phyloP scores from a whole-genome alignment of 2,329 filamentous ascomycete genomes.

The Macroventuria anomochaeta region DNA sequence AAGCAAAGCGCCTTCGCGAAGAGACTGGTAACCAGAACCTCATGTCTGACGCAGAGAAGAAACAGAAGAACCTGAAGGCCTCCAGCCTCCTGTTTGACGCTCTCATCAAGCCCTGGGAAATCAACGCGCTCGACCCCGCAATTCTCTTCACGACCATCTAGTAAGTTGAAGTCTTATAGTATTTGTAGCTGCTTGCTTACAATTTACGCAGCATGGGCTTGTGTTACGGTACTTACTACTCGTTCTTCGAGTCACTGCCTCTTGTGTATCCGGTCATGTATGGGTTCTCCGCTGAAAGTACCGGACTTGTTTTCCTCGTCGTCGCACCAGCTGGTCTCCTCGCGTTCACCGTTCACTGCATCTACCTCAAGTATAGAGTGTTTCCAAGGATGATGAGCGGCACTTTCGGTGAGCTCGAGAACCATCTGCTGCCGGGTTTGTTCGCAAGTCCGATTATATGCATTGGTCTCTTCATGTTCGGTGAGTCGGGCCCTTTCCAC shows the following conservation, averaged over 20 bases:
- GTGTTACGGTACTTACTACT: conserved; percentile 74
- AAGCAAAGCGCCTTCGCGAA: conserved; percentile 76
- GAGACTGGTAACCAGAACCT: conserved; percentile 69
- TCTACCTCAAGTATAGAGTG: conserved; percentile 79
- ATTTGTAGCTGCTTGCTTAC: neutral
- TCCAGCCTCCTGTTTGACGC: conserved; percentile 57
- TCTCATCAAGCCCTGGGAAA: conserved; percentile 77
- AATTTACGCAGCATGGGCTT: conserved; percentile 67
- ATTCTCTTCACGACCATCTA: conserved; percentile 82
- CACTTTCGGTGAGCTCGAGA: conserved; percentile 74
- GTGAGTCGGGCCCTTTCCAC: conserved; percentile 38
- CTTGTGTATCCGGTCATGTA: conserved; percentile 77
- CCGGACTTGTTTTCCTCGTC: conserved; percentile 84
- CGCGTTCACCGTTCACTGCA: conserved; percentile 69
- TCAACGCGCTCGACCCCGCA: conserved; percentile 81
- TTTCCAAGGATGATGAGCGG: conserved; percentile 63
- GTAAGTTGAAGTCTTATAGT: neutral
- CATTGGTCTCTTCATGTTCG: conserved; percentile 68
- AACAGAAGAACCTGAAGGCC: conserved; percentile 54
- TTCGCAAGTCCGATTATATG: conserved; percentile 62
- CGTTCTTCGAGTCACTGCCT: conserved; percentile 70
- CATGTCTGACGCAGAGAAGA: conserved; percentile 80
- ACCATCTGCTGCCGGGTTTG: conserved; percentile 74
- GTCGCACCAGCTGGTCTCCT: conserved; percentile 73
- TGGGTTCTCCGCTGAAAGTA: conserved; percentile 72